Evolutionary conservation across 1,284 basidiomycete species (phyloP).

Genomic region (Tetrapyrgos nigripes): DNA sequence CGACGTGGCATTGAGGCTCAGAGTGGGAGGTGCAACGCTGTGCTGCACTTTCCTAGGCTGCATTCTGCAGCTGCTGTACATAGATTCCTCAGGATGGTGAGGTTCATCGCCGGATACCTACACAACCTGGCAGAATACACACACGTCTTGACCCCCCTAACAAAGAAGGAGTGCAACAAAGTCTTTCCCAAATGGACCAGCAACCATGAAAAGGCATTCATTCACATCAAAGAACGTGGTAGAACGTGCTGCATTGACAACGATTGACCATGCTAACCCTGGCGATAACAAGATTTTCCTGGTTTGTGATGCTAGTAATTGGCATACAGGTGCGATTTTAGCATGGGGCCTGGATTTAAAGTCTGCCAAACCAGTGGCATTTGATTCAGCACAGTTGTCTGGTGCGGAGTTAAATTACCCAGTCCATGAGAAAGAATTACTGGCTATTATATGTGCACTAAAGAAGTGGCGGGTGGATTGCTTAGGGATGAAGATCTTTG

Average conservation of each 20-base stretch:
- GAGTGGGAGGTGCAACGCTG: constrained; percentile 1
- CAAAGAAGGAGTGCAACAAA: constrained; percentile 21
- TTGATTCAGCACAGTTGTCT: too few species aligned
- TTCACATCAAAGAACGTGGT: constrained; percentile 32
- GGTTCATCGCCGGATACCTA: constrained; percentile 36
- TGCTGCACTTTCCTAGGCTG: constrained; percentile 30
- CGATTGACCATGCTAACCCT: constrained; percentile 30
- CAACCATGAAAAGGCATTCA: constrained; percentile 31
- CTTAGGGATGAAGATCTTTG: too few species aligned
- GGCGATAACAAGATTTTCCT: too few species aligned
- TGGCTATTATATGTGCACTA: too few species aligned
- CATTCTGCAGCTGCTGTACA: constrained; percentile 25
- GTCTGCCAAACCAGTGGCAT: too few species aligned
- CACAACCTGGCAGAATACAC: constrained; percentile 32
- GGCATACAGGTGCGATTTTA: too few species aligned
- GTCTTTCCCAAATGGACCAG: constrained; percentile 27
- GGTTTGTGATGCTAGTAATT: too few species aligned
- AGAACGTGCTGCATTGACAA: constrained; percentile 24
- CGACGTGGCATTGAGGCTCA: constrained; percentile 29
- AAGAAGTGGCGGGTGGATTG: too few species aligned
- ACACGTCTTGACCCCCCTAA: constrained; percentile 31
- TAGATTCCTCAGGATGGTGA: constrained; percentile 37
- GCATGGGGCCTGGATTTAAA: too few species aligned
- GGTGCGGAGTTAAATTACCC: too few species aligned
- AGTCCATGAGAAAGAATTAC: too few species aligned